Evolutionary conservation across 306 rosid species (phyloP).

Genomic region (Corylus heterophylla): DNA sequence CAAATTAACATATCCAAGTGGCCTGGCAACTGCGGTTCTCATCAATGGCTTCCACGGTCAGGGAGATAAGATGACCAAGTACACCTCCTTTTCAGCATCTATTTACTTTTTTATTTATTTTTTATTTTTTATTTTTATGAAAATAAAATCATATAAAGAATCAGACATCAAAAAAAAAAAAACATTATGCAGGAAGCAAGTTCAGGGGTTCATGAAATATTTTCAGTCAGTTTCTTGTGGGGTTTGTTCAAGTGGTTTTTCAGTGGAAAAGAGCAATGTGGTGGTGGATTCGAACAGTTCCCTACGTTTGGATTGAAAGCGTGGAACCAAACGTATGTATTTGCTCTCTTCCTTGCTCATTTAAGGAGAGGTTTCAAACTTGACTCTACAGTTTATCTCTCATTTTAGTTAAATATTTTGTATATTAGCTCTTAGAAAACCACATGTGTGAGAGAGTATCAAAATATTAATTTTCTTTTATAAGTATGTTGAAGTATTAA

Average conservation of each 20-base stretch:
- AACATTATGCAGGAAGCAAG: slow-evolving; percentile 66
- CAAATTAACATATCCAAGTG: slow-evolving; percentile 84
- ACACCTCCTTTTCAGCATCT: neutral
- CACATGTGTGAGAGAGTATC: too few species aligned
- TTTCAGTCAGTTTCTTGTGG: slow-evolving; percentile 84
- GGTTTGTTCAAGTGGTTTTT: slow-evolving; percentile 93
- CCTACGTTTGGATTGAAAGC: slow-evolving; percentile 93
- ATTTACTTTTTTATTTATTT: neutral
- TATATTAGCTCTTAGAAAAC: too few species aligned
- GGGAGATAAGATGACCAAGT: slow-evolving; percentile 87
- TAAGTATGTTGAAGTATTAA: too few species aligned
- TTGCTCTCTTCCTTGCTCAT: neutral
- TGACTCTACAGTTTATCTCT: too few species aligned
- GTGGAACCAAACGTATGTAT: slow-evolving; percentile 73
- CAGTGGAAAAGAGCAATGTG: slow-evolving; percentile 72
- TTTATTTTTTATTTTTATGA: neutral
- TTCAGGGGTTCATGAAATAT: slow-evolving; percentile 71
- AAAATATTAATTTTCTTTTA: too few species aligned
- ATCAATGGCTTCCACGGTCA: slow-evolving; percentile 91
- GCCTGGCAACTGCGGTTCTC: slow-evolving; percentile 92
- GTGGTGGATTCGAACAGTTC: slow-evolving; percentile 72
- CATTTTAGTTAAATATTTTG: too few species aligned
- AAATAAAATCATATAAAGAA: neutral
- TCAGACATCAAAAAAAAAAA: neutral
- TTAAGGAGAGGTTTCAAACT: neutral